These are phyloP conservation scores for Pseudovirgaria hyperparasitica DNA, from an alignment of 2,329 filamentous ascomycete genomes.

Conservation along the genomic window DNA sequence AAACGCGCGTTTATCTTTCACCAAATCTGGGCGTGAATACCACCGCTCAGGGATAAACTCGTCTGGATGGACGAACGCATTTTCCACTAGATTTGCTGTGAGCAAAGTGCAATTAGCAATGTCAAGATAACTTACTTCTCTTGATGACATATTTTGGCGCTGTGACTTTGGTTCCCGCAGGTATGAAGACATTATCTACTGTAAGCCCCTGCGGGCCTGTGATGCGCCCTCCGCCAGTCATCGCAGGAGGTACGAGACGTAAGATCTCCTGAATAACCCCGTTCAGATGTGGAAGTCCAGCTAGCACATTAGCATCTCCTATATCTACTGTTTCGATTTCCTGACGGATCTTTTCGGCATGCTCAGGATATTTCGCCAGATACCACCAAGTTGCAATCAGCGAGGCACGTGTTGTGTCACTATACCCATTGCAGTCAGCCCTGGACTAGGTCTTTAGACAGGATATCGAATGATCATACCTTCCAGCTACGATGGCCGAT, in stretches of 20 bases:
- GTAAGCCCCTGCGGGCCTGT: constrained; percentile 6
- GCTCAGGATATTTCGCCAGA: constrained; percentile 6
- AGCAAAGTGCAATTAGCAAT: not conserved
- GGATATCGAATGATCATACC: too few relatives aligned
- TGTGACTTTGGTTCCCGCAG: constrained; percentile 6
- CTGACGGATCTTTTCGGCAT: constrained; percentile 4
- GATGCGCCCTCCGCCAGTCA: constrained; percentile 6
- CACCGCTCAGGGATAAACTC: constrained; percentile 11
- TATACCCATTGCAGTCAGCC: constrained; percentile 1
- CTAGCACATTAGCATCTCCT: constrained; percentile 3
- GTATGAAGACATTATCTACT: constrained; percentile 8
- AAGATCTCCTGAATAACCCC: constrained; percentile 9
- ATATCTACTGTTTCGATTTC: constrained; percentile 5
- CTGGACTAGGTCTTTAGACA: not conserved
- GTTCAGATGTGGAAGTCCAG: constrained; percentile 8
- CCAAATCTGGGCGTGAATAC: constrained; percentile 6
- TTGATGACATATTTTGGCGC: constrained; percentile 10
- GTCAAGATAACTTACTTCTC: constrained; percentile 2
- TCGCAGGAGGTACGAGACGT: constrained; percentile 7
- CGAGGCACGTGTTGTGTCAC: constrained; percentile 8
- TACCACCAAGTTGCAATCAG: constrained; percentile 7
- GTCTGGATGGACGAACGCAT: constrained; percentile 8
- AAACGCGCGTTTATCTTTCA: constrained; percentile 5
- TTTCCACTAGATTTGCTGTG: constrained; percentile 2
- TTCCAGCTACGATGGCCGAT: constrained; percentile 6